Conservation (phyloP, 805 yeast genomes). For the Jamesozyma lodderae region DNA sequence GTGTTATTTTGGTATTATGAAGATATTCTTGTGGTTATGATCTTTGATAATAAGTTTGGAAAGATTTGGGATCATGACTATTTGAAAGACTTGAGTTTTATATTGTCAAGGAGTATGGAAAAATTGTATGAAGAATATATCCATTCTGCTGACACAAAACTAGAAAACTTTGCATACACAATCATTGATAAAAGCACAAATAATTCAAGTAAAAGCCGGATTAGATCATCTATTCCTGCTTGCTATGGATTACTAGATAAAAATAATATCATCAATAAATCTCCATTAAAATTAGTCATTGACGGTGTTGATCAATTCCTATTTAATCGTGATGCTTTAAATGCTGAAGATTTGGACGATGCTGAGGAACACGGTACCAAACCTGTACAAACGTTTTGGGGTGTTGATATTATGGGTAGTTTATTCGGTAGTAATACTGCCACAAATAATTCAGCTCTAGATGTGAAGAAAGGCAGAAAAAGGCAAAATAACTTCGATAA, state of each 20-base stretch:
- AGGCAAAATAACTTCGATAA: slow-evolving; percentile 5
- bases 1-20: slow-evolving; percentile 27
- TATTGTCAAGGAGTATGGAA: slow-evolving; percentile 17
- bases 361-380: not conserved
- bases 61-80: slow-evolving; percentile 25
- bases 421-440: slow-evolving; percentile 1
- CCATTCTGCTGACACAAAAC: not conserved
- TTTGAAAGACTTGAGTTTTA: slow-evolving; percentile 20
- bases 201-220: not conserved
- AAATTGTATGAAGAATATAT: slow-evolving; percentile 12
- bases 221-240: slow-evolving; percentile 22
- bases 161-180: slow-evolving; percentile 20
- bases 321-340: slow-evolving; percentile 5
- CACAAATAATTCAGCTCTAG: not conserved
- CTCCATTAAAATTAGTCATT: slow-evolving; percentile 20
- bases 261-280: slow-evolving; percentile 1
- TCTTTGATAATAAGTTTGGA: slow-evolving; percentile 18
- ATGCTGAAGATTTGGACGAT: not conserved
- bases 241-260: slow-evolving; percentile 7
- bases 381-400: slow-evolving; percentile 2
- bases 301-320: slow-evolving; percentile 22
- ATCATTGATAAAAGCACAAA: slow-evolving; percentile 8
- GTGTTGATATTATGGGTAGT: slow-evolving; percentile 19
- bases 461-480: not conserved
- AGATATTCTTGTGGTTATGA: slow-evolving; percentile 20